A percentile compares a stretch with the other conserved stretches of the same genome.
Evolutionary conservation across 2,329 filamentous ascomycete genomes (phyloP).

Genomic region (Aspergillus neoniger): DNA sequence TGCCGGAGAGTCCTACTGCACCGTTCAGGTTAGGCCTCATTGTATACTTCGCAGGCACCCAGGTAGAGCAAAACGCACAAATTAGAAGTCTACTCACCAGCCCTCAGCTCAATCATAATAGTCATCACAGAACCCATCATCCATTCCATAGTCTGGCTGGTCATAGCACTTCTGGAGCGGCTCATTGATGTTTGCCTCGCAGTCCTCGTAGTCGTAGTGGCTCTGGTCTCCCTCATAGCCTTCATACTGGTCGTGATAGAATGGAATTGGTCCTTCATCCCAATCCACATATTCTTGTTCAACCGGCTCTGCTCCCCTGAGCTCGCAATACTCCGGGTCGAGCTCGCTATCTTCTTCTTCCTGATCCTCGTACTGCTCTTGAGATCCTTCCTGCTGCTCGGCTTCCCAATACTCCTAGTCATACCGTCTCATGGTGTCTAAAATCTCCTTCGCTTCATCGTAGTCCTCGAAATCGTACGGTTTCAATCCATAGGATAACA

Average conservation of each 20-base stretch:
- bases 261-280: too few relatives aligned
- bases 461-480: conserved; percentile 1
- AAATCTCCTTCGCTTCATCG: conserved; percentile 7
- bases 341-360: neutral
- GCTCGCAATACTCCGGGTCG: neutral
- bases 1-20: neutral
- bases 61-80: neutral
- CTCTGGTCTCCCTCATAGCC: neutral
- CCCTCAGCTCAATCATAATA: neutral
- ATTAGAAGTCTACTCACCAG: neutral
- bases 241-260: neutral
- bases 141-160: neutral
- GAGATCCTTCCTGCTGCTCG: neutral
- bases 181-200: neutral
- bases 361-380: neutral
- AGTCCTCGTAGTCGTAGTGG: neutral
- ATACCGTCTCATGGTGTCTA: conserved; percentile 3
- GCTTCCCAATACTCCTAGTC: conserved; percentile 5
- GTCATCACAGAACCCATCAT: neutral
- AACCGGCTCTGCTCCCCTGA: neutral
- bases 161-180: neutral
- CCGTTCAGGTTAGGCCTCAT: neutral
- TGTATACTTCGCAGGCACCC: neutral
- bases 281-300: too few relatives aligned
- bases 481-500: conserved; percentile 11